Percentiles rank a stretch among this genome's conserved stretches.
Evolutionary conservation across 805 yeast genomes (phyloP).

Genomic region (Scheffersomyces coipomensis): DNA sequence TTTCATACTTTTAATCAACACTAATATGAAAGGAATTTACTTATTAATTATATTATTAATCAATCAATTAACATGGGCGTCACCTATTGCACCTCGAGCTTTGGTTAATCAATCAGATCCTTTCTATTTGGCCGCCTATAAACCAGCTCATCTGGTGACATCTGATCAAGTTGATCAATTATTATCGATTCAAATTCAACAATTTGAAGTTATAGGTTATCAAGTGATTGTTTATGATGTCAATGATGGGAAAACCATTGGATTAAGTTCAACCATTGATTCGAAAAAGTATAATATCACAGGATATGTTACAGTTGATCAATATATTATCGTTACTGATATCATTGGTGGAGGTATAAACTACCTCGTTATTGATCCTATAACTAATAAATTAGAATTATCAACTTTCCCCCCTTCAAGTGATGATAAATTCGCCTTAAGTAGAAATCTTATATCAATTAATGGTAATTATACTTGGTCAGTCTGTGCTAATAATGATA

Average conservation of each 20-base stretch:
- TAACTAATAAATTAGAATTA: not conserved
- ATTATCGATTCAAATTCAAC: not conserved
- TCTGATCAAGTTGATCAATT: not conserved
- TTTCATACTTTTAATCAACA: no score
- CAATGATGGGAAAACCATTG: not conserved
- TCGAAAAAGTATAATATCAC: not conserved
- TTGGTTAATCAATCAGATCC: not conserved
- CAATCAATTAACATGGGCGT: not conserved
- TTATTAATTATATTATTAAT: not conserved
- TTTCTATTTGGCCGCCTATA: constrained; percentile 2
- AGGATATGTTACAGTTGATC: not conserved
- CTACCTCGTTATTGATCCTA: not conserved
- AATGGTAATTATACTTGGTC: not conserved
- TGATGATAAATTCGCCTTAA: not conserved
- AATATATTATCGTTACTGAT: not conserved
- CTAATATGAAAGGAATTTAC: not conserved
- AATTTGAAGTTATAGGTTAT: not conserved
- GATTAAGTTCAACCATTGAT: not conserved
- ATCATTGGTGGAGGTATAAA: not conserved
- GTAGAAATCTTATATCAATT: not conserved
- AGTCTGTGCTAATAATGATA: not conserved
- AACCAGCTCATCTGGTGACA: not conserved
- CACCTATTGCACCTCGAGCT: not conserved
- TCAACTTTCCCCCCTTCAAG: not conserved
- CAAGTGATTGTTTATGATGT: not conserved